Conservation (phyloP, 1,284 basidiomycete species). For the Ganoderma boninense region DNA sequence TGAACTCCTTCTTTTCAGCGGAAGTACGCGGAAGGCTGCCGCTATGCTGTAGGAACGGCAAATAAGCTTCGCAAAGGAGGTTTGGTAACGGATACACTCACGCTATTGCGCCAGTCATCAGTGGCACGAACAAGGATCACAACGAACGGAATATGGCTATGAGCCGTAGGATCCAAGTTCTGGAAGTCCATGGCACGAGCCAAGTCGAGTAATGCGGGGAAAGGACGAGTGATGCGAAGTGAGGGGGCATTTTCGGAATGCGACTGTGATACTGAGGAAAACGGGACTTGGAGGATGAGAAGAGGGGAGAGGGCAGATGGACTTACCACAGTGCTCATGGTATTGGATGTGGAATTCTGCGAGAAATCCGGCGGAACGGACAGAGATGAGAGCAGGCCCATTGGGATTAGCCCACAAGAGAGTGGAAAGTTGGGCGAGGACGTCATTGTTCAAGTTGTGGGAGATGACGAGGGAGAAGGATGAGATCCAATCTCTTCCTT, state of each 20-base stretch:
- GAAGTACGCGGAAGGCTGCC: slow-evolving; percentile 69
- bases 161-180: slow-evolving; percentile 84
- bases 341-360: slow-evolving; percentile 91
- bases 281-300: neutral
- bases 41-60: slow-evolving; percentile 57
- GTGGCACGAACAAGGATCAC: slow-evolving; percentile 86
- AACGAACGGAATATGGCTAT: slow-evolving; percentile 89
- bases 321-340: slow-evolving; percentile 83
- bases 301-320: neutral
- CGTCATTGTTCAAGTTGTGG: slow-evolving; percentile 72
- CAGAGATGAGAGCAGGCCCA: slow-evolving; percentile 75
- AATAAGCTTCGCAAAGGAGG: neutral
- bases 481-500: slow-evolving; percentile 57
- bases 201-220: slow-evolving; percentile 81
- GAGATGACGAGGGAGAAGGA: slow-evolving; percentile 79
- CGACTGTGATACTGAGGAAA: slow-evolving; percentile 36
- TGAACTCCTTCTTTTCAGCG: slow-evolving; percentile 84
- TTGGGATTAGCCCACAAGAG: slow-evolving; percentile 73
- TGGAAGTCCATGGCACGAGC: slow-evolving; percentile 77
- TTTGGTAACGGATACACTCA: slow-evolving; percentile 44
- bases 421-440: slow-evolving; percentile 67
- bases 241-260: slow-evolving; percentile 67
- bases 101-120: slow-evolving; percentile 80
- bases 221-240: slow-evolving; percentile 89
- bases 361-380: slow-evolving; percentile 87